Conservation (phyloP, 1,284 basidiomycete genomes). For the Farysia itapuensis region DNA sequence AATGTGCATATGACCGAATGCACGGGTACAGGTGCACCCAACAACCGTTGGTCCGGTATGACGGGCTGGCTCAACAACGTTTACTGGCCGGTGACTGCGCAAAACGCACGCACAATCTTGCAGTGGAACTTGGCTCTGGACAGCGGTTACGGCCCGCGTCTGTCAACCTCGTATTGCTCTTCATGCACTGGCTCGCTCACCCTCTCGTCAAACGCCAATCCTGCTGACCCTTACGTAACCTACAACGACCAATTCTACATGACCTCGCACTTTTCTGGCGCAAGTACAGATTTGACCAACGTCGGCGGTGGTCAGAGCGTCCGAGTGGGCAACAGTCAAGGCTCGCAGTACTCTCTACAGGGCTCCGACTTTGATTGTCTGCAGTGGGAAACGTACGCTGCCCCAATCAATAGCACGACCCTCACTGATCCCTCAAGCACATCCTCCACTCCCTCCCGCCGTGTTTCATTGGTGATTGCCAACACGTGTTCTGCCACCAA, state of each 20-base stretch:
- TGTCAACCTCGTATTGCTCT: slow-evolving; percentile 23
- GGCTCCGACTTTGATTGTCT: slow-evolving; percentile 17
- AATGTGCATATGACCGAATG: slow-evolving; percentile 42
- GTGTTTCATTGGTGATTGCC: slow-evolving; percentile 27
- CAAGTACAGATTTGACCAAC: slow-evolving; percentile 25
- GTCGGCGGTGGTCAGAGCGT: slow-evolving; percentile 35
- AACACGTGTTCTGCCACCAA: slow-evolving; percentile 29
- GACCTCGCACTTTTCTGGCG: slow-evolving; percentile 29
- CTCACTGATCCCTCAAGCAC: slow-evolving; percentile 9
- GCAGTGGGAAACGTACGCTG: slow-evolving; percentile 29
- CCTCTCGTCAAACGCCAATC: slow-evolving; percentile 14
- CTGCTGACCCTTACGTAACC: slow-evolving; percentile 14
- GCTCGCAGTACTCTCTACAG: slow-evolving; percentile 5
- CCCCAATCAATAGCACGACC: slow-evolving; percentile 4
- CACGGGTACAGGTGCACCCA: slow-evolving; percentile 18
- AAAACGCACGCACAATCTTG: slow-evolving; percentile 17
- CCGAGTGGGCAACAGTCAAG: slow-evolving; percentile 7
- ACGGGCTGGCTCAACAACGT: slow-evolving; percentile 37
- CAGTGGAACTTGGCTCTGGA: slow-evolving; percentile 48
- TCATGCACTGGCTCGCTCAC: slow-evolving; percentile 35
- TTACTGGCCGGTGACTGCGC: slow-evolving; percentile 30
- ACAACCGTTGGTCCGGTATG: slow-evolving; percentile 15
- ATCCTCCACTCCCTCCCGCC: slow-evolving; percentile 5
- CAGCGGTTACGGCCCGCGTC: slow-evolving; percentile 26
- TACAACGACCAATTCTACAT: slow-evolving; percentile 35